Conservation (phyloP, 495 filamentous ascomycete species). For the Emericellopsis terricola region DNA sequence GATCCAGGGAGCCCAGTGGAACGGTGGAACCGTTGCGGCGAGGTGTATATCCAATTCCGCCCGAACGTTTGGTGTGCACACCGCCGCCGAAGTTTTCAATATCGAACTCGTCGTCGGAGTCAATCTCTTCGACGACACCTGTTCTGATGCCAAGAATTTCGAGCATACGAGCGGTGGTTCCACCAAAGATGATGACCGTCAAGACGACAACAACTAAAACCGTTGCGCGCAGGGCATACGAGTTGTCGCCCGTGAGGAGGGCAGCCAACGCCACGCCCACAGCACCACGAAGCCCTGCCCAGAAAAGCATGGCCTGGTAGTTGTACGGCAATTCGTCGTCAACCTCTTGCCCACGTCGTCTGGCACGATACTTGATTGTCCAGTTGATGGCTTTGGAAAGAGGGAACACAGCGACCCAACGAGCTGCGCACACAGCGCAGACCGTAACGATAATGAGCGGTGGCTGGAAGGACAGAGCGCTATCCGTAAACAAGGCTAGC, state of each 20-base stretch:
- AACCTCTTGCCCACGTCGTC: constrained; percentile 56
- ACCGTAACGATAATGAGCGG: constrained; percentile 89
- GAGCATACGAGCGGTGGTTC: constrained; percentile 95
- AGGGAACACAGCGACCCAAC: constrained; percentile 89
- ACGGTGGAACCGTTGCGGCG: constrained; percentile 37
- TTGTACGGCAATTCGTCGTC: constrained; percentile 81
- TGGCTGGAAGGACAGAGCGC: constrained; percentile 73
- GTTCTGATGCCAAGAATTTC: constrained; percentile 90
- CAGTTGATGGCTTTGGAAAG: constrained; percentile 82
- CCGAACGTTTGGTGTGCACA: constrained; percentile 47
- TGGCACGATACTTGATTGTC: constrained; percentile 80
- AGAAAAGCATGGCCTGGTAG: constrained; percentile 96
- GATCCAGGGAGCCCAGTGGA: constrained; percentile 29
- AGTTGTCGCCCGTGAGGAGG: constrained; percentile 61
- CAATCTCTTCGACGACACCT: constrained; percentile 88
- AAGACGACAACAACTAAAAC: constrained; percentile 93
- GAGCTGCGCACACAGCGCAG: constrained; percentile 74
- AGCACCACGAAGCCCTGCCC: constrained; percentile 89
- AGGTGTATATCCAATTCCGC: constrained; percentile 59
- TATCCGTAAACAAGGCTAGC: constrained; percentile 81
- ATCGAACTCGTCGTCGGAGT: constrained; percentile 96
- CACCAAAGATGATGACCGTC: constrained; percentile 96
- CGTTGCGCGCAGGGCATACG: constrained; percentile 65
- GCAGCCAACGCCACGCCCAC: constrained; percentile 95
- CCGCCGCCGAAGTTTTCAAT: constrained; percentile 64